Percentiles rank a stretch among this genome's conserved stretches.
Conservation (phyloP, 176 grass and related monocot genomes). For the bread wheat (Triticum aestivum) region DNA sequence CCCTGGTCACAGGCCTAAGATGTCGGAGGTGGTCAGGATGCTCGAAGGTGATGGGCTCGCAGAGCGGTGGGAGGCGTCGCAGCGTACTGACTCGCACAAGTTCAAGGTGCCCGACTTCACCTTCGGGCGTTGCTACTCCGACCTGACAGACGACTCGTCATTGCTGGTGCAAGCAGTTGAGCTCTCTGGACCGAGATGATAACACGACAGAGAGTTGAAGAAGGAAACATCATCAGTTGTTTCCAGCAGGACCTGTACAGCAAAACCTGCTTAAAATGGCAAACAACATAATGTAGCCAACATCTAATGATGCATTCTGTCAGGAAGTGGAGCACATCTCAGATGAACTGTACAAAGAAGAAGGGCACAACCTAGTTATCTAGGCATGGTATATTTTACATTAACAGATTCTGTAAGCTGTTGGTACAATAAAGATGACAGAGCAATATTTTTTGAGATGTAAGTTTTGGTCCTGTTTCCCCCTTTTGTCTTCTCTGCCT, state of each 20-base stretch:
- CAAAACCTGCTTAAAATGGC: slow-evolving; percentile 8
- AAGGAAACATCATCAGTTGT: slow-evolving; percentile 21
- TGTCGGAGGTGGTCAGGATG: slow-evolving; percentile 84
- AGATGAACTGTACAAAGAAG: slow-evolving; percentile 39
- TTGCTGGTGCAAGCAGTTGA: slow-evolving; percentile 74
- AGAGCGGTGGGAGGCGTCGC: slow-evolving; percentile 75
- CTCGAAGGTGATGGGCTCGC: slow-evolving; percentile 85
- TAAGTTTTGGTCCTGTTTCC: slow-evolving; percentile 1
- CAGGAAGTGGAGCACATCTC: slow-evolving; percentile 34
- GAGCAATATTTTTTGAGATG: slow-evolving; percentile 21
- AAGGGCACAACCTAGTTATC: slow-evolving; percentile 28
- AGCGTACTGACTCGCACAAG: slow-evolving; percentile 38
- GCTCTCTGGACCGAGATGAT: slow-evolving; percentile 83
- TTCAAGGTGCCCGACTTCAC: slow-evolving; percentile 66
- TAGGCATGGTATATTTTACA: slow-evolving; percentile 46
- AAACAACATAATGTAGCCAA: slow-evolving; percentile 26
- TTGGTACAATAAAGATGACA: slow-evolving; percentile 27
- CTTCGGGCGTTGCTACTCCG: slow-evolving; percentile 54
- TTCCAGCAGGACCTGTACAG: slow-evolving; percentile 43
- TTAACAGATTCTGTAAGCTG: slow-evolving; percentile 40
- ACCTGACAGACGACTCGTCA: slow-evolving; percentile 66
- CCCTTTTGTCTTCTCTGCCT: background rate
- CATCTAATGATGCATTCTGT: slow-evolving; percentile 32
- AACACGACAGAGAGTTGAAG: slow-evolving; percentile 16
- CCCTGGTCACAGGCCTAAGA: slow-evolving; percentile 63